Evolutionary conservation across 495 filamentous ascomycete species (phyloP).

Genomic region (Friedmanniomyces endolithicus): DNA sequence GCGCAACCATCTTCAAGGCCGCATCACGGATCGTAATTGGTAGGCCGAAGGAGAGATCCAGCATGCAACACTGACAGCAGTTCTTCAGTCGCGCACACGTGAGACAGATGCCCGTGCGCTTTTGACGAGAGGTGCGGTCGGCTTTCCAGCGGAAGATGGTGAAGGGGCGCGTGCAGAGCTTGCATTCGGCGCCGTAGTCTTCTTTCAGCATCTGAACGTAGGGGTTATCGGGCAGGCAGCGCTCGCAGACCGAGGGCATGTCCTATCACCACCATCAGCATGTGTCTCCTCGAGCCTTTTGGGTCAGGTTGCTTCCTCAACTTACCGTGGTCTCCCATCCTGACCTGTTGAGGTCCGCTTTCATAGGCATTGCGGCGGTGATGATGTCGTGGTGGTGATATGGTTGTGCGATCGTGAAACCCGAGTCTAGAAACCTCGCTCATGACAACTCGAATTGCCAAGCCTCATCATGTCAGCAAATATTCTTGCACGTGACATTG

Average conservation of each 20-base stretch:
- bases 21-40: slow-evolving; percentile 90
- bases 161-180: slow-evolving; percentile 87
- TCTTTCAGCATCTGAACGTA: slow-evolving; percentile 99
- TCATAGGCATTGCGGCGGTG: slow-evolving; percentile 38
- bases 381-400: neutral
- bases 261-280: slow-evolving; percentile 28
- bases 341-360: slow-evolving; percentile 91
- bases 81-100: slow-evolving; percentile 91
- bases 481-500: neutral
- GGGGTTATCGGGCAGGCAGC: slow-evolving; percentile 87
- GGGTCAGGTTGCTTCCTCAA: too few relatives aligned
- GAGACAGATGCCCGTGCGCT: slow-evolving; percentile 84
- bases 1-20: slow-evolving; percentile 93
- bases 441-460: neutral
- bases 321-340: slow-evolving; percentile 73
- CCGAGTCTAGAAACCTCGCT: too few relatives aligned
- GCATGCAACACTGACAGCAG: slow-evolving; percentile 98
- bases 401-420: neutral
- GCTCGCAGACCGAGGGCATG: slow-evolving; percentile 56
- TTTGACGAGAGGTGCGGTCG: slow-evolving; percentile 74
- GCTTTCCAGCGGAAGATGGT: slow-evolving; percentile 92
- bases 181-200: slow-evolving; percentile 69
- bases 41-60: slow-evolving; percentile 87
- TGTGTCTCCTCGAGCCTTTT: too few relatives aligned
- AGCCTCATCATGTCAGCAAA: neutral